phyloP scores from a whole-genome alignment of 805 yeast species.

The Saccharomycopsis oosterbeekiorum region DNA sequence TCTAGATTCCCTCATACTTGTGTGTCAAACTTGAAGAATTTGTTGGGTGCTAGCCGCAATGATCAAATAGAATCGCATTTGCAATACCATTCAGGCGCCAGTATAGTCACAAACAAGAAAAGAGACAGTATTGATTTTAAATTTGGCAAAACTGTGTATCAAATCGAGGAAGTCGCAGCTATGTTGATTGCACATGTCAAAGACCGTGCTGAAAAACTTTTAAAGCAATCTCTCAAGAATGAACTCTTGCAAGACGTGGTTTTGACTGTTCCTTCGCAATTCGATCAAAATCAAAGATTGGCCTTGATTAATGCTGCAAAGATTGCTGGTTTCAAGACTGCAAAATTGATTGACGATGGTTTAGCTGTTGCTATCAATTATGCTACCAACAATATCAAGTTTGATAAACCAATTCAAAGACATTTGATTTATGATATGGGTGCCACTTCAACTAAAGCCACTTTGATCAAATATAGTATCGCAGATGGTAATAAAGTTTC shows the following conservation, averaged over 20 bases:
- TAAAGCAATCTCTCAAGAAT: conserved; percentile 43
- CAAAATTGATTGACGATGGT: conserved; percentile 73
- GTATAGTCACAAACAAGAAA: conserved; percentile 31
- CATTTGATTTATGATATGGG: conserved; percentile 85
- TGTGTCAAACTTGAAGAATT: conserved; percentile 53
- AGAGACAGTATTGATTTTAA: conserved; percentile 51
- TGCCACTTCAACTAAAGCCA: conserved; percentile 82
- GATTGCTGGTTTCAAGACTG: conserved; percentile 54
- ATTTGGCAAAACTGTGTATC: conserved; percentile 31
- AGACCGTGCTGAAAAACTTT: conserved; percentile 50
- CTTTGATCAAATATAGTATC: conserved; percentile 58
- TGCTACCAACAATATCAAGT: conserved; percentile 39
- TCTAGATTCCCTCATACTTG: conserved; percentile 68
- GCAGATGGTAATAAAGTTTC: conserved; percentile 32
- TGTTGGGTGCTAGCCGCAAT: conserved; percentile 51
- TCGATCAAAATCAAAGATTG: conserved; percentile 51
- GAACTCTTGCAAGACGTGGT: conserved; percentile 56
- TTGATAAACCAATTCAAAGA: conserved; percentile 40
- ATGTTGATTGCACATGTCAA: conserved; percentile 68
- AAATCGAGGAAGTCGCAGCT: conserved; percentile 72
- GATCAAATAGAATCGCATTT: conserved; percentile 42
- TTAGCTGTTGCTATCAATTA: conserved; percentile 83
- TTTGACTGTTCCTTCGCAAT: conserved; percentile 68
- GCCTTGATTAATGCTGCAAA: conserved; percentile 66
- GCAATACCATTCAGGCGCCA: conserved; percentile 51